Conservation (phyloP, 306 rosid species). For the Fragaria vesca region DNA sequence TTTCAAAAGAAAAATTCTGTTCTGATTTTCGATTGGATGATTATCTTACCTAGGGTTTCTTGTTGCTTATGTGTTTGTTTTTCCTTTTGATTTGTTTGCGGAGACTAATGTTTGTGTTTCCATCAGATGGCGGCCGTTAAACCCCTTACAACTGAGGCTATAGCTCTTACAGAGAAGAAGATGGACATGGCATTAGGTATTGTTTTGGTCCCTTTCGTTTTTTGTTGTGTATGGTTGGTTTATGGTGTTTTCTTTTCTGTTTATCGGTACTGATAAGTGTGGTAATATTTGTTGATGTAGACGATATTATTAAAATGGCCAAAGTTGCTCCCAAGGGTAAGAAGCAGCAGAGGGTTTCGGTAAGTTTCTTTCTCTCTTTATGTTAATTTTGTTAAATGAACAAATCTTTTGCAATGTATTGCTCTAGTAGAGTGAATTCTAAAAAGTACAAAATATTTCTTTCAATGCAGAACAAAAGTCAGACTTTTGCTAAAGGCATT, state of each 20-base stretch:
- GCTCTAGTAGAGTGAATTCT: background rate
- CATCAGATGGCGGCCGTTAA: conserved; percentile 68
- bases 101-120: background rate
- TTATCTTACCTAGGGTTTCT: background rate
- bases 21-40: background rate
- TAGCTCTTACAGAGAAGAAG: conserved; percentile 96
- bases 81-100: background rate
- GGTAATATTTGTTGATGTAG: conserved; percentile 28
- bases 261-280: background rate
- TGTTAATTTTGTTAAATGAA: background rate
- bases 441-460: background rate
- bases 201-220: background rate
- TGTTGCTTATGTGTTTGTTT: background rate
- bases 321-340: conserved; percentile 39
- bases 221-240: background rate
- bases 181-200: conserved; percentile 92
- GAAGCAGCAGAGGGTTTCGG: conserved; percentile 56
- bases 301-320: conserved; percentile 82
- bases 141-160: conserved; percentile 65
- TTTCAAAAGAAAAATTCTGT: background rate
- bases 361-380: conserved; percentile 25
- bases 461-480: conserved; percentile 57
- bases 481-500: conserved; percentile 41
- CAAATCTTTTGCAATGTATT: too few species aligned
- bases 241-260: background rate